These are phyloP conservation scores for Globisporangium abappressorium DNA, from an alignment of 352 stramenopile genomes.

Conservation along the genomic window DNA sequence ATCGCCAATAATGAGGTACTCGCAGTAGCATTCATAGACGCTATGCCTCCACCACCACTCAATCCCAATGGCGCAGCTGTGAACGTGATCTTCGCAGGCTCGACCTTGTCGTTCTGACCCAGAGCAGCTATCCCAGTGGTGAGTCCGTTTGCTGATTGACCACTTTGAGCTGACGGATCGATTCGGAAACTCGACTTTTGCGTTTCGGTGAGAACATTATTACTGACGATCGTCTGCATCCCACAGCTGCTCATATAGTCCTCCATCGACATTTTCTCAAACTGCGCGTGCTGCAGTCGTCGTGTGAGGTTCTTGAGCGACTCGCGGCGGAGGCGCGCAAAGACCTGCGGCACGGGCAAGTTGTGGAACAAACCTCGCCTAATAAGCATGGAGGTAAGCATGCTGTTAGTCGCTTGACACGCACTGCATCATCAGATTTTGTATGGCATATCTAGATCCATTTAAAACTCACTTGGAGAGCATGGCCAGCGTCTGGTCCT, in stretches of 20 bases:
- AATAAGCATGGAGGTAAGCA: background rate
- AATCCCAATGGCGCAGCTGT: background rate
- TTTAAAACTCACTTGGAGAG: conserved; percentile 9
- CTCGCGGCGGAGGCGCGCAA: conserved; percentile 50
- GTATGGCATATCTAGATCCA: background rate
- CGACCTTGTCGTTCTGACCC: background rate
- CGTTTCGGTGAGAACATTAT: background rate
- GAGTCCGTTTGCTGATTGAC: background rate
- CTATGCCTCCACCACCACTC: background rate
- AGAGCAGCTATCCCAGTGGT: background rate
- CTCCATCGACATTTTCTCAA: conserved; percentile 50
- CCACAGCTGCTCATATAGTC: conserved; percentile 70
- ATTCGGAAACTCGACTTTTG: background rate
- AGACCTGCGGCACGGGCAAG: conserved; percentile 49
- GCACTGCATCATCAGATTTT: background rate
- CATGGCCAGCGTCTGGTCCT: conserved; percentile 26
- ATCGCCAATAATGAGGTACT: conserved; percentile 24
- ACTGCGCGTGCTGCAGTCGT: conserved; percentile 32
- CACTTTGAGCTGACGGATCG: background rate
- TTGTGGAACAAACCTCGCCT: conserved; percentile 29
- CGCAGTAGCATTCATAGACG: background rate
- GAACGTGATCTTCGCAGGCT: conserved; percentile 4
- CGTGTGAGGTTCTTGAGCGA: conserved; percentile 46
- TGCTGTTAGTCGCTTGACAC: background rate
- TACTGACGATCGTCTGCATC: conserved; percentile 3